Base-by-base conservation (phyloP, 352 stramenopile genomes). In the Phytophthora foliorum region DNA sequence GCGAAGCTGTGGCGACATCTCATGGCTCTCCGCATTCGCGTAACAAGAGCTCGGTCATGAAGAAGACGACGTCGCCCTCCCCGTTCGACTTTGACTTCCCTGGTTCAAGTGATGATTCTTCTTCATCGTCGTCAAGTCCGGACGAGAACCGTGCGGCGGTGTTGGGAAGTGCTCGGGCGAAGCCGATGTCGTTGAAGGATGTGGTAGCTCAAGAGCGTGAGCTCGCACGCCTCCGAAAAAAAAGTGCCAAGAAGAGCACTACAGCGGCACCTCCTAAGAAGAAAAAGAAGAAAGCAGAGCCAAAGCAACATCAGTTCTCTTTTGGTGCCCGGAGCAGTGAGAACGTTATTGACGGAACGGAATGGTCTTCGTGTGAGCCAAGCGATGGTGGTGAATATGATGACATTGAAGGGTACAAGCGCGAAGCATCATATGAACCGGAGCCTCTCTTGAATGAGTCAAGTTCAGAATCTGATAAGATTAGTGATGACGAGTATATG, bases 401-500 rank as follows among this genome's bases (percentile, higher is more conserved):
- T 24, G 29, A 58, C 2, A n/a, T 11, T 50, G 53, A 59, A 39
- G 19, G 50, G 41, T 27, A 54, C 38, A 51, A 70, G 24, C 24
- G 31, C 11, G 53, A 74, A 48, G 4, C 27, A 13, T 41, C 41
- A 14, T 63, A 17, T 36, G 45, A 59, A 22, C 48, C 42, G 22
- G 49, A 63, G 11, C 14, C 36, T 4, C 36, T 53, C 0, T 61
- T 57, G 31, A 54, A 72, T 44, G 51, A 61, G n/a, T 59, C 58
- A 27, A 29, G 27, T 13, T 69, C 63, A 19, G 39, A 77, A 29
- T 65, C 44, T 19, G 61, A 66, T 9, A 59, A 56, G 17, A 21
- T 57, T 11, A 81, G 72, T 22, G 77, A 85, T 29, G 68, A 74
- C 8, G 74, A 77, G 53, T 76, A 75, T 25, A 64, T 29, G 14